Percentiles rank a stretch among this genome's conserved stretches.
Conservation (phyloP, 768 basidiomycete genomes). For the Tulasnella sp. region DNA sequence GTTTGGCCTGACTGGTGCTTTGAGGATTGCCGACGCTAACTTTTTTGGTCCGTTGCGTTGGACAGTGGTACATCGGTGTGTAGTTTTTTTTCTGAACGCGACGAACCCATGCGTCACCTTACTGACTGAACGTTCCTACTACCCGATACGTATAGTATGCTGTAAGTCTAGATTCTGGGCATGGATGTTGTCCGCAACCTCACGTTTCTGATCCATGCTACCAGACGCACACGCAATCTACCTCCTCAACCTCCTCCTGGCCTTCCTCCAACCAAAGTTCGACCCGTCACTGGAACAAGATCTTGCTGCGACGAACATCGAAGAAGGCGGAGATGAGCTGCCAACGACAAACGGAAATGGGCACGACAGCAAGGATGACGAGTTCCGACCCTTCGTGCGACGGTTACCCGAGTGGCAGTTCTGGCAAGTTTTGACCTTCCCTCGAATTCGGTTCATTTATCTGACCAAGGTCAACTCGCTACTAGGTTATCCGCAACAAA, state of each 20-base stretch:
- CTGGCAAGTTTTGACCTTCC: conserved; percentile 58
- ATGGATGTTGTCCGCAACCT: conserved; percentile 3
- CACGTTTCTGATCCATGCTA: conserved; percentile 21
- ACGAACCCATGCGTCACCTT: not conserved
- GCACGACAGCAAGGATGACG: conserved; percentile 62
- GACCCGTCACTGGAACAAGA: conserved; percentile 96
- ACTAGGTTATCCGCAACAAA: conserved; percentile 87
- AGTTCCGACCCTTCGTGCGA: conserved; percentile 96
- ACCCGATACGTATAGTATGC: conserved; percentile 55
- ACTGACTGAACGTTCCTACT: conserved; percentile 5
- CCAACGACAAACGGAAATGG: conserved; percentile 38
- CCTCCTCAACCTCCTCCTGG: conserved; percentile 91
- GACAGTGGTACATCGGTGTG: conserved; percentile 91
- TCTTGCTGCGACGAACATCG: conserved; percentile 90
- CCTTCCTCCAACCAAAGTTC: conserved; percentile 97
- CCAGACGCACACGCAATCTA: conserved; percentile 92
- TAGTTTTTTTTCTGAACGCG: conserved; percentile 38
- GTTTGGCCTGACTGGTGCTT: conserved; percentile 15
- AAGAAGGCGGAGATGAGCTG: conserved; percentile 73
- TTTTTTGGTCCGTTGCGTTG: conserved; percentile 36
- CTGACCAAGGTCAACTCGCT: not conserved
- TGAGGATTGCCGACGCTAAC: conserved; percentile 33
- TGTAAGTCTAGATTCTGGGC: conserved; percentile 53
- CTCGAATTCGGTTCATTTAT: conserved; percentile 19
- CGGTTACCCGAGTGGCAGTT: conserved; percentile 97